These are phyloP conservation scores for Yarrowia alimentaria DNA, from an alignment of 805 yeast genomes.

Conservation along the genomic window DNA sequence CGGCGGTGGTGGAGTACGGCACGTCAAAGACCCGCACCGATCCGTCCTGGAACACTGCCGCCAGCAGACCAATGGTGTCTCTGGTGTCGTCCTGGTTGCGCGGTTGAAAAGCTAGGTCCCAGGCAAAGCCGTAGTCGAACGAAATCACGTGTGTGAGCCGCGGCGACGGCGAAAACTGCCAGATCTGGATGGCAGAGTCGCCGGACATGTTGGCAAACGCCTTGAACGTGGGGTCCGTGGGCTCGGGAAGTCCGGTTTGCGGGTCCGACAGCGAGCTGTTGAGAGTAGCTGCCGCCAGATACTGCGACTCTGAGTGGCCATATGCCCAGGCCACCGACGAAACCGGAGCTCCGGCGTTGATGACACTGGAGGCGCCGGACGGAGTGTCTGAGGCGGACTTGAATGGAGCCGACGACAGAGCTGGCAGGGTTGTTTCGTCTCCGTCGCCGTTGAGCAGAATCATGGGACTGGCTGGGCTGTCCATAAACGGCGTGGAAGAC, in stretches of 20 bases:
- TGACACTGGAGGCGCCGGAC: no score
- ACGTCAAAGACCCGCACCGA: constrained; percentile 50
- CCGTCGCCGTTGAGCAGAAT: not conserved
- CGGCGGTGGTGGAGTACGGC: constrained; percentile 22
- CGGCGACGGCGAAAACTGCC: constrained; percentile 4
- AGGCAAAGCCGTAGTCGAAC: constrained; percentile 38
- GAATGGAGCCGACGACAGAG: not conserved
- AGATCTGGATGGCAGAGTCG: constrained; percentile 34
- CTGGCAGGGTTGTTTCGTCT: not conserved
- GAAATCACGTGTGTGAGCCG: constrained; percentile 37
- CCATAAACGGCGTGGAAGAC: no score
- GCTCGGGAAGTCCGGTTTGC: constrained; percentile 41
- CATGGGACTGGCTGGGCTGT: not conserved
- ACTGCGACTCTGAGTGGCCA: constrained; percentile 39
- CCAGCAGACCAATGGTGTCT: constrained; percentile 36
- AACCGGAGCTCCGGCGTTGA: constrained; percentile 53
- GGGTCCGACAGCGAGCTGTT: constrained; percentile 38
- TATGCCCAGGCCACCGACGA: constrained; percentile 55
- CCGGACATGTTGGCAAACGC: constrained; percentile 27
- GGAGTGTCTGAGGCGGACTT: constrained; percentile 41
- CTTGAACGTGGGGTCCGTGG: constrained; percentile 30
- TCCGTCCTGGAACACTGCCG: constrained; percentile 60
- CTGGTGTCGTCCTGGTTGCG: constrained; percentile 25
- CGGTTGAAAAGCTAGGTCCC: constrained; percentile 37
- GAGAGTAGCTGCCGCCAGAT: constrained; percentile 53